Conservation (phyloP, 108 stramenopile species). For the Skeletonema menzelii region DNA sequence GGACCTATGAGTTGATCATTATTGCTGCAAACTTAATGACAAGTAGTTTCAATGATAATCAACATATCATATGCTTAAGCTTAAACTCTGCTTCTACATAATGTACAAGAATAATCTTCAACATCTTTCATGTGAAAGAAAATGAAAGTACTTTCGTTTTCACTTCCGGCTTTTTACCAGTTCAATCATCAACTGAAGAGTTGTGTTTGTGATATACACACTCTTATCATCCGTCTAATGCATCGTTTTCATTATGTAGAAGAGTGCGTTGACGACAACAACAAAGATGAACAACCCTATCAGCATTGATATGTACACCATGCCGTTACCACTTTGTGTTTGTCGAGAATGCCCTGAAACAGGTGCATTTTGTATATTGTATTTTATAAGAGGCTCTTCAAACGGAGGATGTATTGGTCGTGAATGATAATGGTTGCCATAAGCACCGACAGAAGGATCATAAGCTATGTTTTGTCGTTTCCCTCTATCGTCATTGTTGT, state of each 20-base stretch:
- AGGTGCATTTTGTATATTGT: slow-evolving; percentile 2
- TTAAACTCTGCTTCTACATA: background rate
- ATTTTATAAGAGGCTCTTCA: slow-evolving; percentile 2
- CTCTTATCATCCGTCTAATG: background rate
- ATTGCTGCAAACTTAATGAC: too few relatives aligned
- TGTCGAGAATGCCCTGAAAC: background rate
- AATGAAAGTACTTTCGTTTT: background rate
- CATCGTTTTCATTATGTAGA: slow-evolving; percentile 26
- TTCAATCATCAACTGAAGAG: background rate
- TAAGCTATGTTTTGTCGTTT: background rate
- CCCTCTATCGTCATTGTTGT: background rate
- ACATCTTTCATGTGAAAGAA: background rate
- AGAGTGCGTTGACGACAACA: slow-evolving; percentile 20
- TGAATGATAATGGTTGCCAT: background rate
- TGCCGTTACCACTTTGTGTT: background rate
- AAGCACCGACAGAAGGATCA: slow-evolving; percentile 5
- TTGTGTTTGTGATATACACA: background rate
- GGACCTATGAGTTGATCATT: too few relatives aligned
- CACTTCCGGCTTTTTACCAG: background rate
- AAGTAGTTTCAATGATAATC: too few relatives aligned
- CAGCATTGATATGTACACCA: slow-evolving; percentile 22
- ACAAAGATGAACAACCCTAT: slow-evolving; percentile 19
- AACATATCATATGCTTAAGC: background rate
- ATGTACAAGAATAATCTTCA: background rate
- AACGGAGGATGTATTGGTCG: background rate